Conservation (phyloP, 441 rosid species). For the Corymbia citriodora region DNA sequence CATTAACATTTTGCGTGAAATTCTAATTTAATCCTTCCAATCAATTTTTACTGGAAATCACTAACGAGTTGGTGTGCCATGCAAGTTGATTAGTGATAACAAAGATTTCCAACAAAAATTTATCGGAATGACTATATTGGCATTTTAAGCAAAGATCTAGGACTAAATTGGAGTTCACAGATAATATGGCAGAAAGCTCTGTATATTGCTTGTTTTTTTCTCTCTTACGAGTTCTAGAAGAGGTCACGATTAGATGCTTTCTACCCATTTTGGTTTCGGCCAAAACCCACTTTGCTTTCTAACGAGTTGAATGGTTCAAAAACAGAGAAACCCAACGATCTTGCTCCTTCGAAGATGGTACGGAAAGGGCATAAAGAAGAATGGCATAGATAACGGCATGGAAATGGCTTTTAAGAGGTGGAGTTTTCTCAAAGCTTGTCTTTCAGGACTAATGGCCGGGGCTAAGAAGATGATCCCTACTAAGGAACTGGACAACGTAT, state of each 20-base stretch:
- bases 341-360: not conserved
- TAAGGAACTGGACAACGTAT: not conserved
- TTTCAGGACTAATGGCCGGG: not conserved
- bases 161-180: not conserved
- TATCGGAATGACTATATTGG: not conserved
- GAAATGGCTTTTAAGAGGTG: not conserved
- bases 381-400: not conserved
- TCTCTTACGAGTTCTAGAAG: not conserved
- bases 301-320: not conserved
- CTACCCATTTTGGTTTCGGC: not conserved
- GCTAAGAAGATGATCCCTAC: not conserved
- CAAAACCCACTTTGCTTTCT: not conserved
- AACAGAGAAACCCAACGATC: not conserved
- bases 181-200: not conserved
- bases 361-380: not conserved
- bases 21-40: not conserved
- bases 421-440: not conserved
- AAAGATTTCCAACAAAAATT: rapidly evolving
- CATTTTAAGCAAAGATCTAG: not conserved
- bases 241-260: not conserved
- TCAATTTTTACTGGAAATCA: not conserved
- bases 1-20: not conserved
- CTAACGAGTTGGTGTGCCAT: not conserved
- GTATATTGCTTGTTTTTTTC: not conserved
- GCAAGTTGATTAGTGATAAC: rapidly evolving